A percentile compares a stretch with the other conserved stretches of the same genome.
Conservation (phyloP, 768 basidiomycete genomes). For the Boletus tomentosulus region DNA sequence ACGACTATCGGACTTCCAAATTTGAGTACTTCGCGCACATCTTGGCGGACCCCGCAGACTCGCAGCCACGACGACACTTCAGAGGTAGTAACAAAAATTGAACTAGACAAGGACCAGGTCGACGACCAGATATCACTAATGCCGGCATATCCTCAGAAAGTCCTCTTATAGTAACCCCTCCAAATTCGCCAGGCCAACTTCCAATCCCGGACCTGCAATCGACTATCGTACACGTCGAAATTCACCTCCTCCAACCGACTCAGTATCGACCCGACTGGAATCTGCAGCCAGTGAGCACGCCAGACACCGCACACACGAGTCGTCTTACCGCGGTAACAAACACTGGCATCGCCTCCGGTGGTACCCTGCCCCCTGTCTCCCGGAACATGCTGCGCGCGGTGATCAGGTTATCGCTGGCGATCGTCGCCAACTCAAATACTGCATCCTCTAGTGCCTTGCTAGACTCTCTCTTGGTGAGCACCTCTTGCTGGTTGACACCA, state of each 20-base stretch:
- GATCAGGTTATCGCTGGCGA: constrained; percentile 75
- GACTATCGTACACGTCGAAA: constrained; percentile 69
- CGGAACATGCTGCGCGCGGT: constrained; percentile 71
- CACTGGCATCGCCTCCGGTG: constrained; percentile 58
- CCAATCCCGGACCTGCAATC: constrained; percentile 67
- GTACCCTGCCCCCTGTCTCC: constrained; percentile 49
- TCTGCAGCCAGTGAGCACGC: constrained; percentile 35
- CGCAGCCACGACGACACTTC: constrained; percentile 15
- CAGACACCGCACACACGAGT: background rate
- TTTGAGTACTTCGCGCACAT: constrained; percentile 27
- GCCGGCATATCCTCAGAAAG: constrained; percentile 33
- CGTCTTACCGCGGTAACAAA: constrained; percentile 67
- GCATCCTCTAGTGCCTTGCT: constrained; percentile 69
- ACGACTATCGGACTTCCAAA: constrained; percentile 35
- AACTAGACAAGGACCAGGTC: background rate
- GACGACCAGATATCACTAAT: constrained; percentile 13
- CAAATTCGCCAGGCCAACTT: constrained; percentile 72
- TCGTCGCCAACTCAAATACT: constrained; percentile 76
- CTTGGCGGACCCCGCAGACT: constrained; percentile 30
- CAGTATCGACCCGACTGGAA: constrained; percentile 65
- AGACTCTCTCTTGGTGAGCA: constrained; percentile 52
- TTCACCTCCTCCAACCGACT: constrained; percentile 59
- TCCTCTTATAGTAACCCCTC: constrained; percentile 46
- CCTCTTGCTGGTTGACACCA: constrained; percentile 74
- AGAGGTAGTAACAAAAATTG: background rate